phyloP scores from a whole-genome alignment of 768 basidiomycete species.

The Coprinopsis strossmayeri region DNA sequence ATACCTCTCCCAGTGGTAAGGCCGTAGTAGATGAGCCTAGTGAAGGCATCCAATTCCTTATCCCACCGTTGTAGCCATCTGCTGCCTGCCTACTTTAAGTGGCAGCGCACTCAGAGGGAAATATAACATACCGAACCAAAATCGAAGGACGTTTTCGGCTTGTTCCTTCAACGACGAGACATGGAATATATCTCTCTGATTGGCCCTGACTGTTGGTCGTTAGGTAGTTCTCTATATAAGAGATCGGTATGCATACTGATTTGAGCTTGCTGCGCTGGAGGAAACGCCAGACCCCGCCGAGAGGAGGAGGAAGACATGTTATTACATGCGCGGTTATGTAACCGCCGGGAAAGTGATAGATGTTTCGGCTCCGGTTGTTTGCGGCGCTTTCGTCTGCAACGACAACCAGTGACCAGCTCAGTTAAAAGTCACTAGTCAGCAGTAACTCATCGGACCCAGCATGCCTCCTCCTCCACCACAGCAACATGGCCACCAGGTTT shows the following conservation, averaged over 20 bases:
- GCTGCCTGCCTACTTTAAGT: conserved; percentile 46
- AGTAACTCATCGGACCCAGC: conserved; percentile 4
- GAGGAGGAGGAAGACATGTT: conserved; percentile 15
- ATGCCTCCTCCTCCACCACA: conserved; percentile 22
- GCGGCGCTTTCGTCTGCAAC: neutral
- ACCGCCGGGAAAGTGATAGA: neutral
- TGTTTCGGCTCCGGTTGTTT: neutral
- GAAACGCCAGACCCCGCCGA: conserved; percentile 39
- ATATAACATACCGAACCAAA: conserved; percentile 61
- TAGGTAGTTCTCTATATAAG: conserved; percentile 9
- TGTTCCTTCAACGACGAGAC: conserved; percentile 70
- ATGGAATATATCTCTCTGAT: conserved; percentile 79
- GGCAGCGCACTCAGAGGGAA: conserved; percentile 1
- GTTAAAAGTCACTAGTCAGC: no score
- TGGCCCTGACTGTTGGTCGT: conserved; percentile 60
- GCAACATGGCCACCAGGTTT: conserved; percentile 51
- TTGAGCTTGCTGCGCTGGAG: conserved; percentile 77
- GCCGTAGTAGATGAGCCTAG: conserved; percentile 67
- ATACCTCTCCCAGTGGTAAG: conserved; percentile 71
- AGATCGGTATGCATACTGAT: conserved; percentile 54
- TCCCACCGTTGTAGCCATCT: conserved; percentile 78
- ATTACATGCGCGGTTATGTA: conserved; percentile 3
- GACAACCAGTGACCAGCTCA: neutral
- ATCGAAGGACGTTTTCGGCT: conserved; percentile 63
- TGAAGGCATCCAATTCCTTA: conserved; percentile 66